Evolutionary conservation across 208 protist genomes (phyloP).

Genomic region (Phytomonas francai): DNA sequence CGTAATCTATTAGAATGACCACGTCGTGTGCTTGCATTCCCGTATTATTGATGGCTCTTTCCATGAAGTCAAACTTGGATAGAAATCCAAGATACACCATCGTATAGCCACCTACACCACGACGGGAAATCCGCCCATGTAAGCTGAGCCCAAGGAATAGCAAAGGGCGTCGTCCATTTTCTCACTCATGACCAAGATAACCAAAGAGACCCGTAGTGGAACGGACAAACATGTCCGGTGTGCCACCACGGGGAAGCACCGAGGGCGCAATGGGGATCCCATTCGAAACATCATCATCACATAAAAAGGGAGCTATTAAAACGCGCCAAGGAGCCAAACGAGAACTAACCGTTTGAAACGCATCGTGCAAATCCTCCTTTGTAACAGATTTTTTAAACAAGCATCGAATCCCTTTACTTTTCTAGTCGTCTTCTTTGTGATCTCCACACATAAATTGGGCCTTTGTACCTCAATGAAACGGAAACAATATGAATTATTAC

Average conservation of each 20-base stretch:
- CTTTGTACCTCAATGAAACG: no score
- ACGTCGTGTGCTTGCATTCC: background rate
- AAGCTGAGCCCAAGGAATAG: background rate
- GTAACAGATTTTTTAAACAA: background rate
- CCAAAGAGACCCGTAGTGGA: background rate
- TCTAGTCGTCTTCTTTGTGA: background rate
- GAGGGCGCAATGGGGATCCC: background rate
- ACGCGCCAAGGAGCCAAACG: background rate
- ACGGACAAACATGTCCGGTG: background rate
- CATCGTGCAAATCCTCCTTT: background rate
- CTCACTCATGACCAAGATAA: background rate
- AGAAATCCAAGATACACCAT: background rate
- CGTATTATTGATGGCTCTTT: background rate
- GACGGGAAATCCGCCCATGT: background rate
- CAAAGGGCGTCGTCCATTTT: background rate
- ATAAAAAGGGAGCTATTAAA: background rate
- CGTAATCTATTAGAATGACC: background rate
- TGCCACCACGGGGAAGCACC: no score
- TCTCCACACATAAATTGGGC: no score
- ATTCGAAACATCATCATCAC: background rate
- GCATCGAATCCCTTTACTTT: background rate
- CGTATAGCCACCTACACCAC: background rate
- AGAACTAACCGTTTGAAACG: background rate
- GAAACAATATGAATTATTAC: no score
- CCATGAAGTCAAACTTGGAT: background rate